Base-by-base conservation (phyloP, 2,329 filamentous ascomycete species). In the Nigrospora sphaerica region DNA sequence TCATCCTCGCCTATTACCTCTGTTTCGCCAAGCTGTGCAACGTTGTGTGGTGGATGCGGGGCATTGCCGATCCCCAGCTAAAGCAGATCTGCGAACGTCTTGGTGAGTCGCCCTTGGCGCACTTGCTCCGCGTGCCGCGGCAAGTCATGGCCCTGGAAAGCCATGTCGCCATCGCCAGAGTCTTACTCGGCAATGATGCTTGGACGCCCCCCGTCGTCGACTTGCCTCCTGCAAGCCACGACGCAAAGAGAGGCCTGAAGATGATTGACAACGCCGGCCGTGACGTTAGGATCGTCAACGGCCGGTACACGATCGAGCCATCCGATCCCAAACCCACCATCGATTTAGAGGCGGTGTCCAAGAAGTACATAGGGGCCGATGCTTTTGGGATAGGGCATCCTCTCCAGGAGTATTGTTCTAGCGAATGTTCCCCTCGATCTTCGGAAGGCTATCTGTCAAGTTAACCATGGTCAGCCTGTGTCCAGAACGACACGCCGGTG, bases 1-100 rank as follows among this genome's bases (percentile, higher is more conserved):
- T 80, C 43, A 74, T 80, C 34, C 44, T 81, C 12, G 75, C 74
- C 2, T 65, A 80, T 52, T 78, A 77, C 48, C 63, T 75, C 6
- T 65, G 66, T 39, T 80, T 80, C 46, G 56, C 70, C 43, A 78
- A 76, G 55, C 44, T 75, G 2, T 59, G 63, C 12, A 44, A 51
- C 3, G 49, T 50, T 1, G 52, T 72, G 4, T 81, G 77, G 77
- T 81, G 77, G 77, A 60, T 75, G 45, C 46, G 53, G 3, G 70
- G 67, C 18, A 67, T 81, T 17, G 65, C 66, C 3, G 60, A 74
- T 35, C 67, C 66, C 14, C 69, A 76, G 48, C 66, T 79, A 11
- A 54, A 52, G 6, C 68, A 74, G 46, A 71, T 80, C 28, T 60
- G 56, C 48, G 49, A 63, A 6, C 52, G 66, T 16, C 51, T 78